phyloP scores from a whole-genome alignment of 1,139 yeast species.

The Nakaseomyces sp. region DNA sequence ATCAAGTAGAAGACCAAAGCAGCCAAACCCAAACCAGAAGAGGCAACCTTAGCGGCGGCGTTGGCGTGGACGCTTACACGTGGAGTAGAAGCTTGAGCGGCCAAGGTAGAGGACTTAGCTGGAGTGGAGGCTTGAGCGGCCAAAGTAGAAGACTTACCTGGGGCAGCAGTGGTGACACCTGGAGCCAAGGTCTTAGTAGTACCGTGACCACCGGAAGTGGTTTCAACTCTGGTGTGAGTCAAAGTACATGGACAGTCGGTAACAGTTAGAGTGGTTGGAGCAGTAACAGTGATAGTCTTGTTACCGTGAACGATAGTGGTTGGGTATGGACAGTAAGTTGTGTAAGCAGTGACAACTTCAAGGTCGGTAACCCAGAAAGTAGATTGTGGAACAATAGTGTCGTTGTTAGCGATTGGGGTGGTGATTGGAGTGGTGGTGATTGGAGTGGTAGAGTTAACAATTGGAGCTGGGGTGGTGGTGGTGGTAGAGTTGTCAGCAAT shows the following conservation, averaged over 20 bases:
- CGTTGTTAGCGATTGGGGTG: not conserved
- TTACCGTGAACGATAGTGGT: conserved; percentile 42
- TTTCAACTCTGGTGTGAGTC: conserved; percentile 10
- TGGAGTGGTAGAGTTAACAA: not conserved
- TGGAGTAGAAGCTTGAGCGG: conserved; percentile 8
- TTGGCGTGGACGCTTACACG: conserved; percentile 10
- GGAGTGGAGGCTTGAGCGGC: conserved; percentile 7
- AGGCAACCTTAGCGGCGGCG: conserved; percentile 13
- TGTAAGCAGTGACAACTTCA: conserved; percentile 17
- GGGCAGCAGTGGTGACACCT: conserved; percentile 7
- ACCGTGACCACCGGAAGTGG: conserved; percentile 2
- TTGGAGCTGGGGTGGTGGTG: not conserved
- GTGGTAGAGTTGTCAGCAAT: not conserved
- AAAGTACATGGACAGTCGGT: conserved; percentile 8
- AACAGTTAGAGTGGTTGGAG: conserved; percentile 7
- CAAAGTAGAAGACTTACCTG: conserved; percentile 8
- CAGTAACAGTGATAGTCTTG: conserved; percentile 8
- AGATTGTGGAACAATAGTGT: not conserved
- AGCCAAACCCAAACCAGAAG: conserved; percentile 8
- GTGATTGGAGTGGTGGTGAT: not conserved
- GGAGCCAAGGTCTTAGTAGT: conserved; percentile 2
- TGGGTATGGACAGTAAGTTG: conserved; percentile 51
- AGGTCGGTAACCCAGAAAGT: conserved; percentile 4
- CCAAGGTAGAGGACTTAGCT: conserved; percentile 8
- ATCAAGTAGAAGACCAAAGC: conserved; percentile 7